These are phyloP conservation scores for Microsporum audouinii DNA, from an alignment of 2,329 filamentous ascomycete species.

Conservation along the genomic window DNA sequence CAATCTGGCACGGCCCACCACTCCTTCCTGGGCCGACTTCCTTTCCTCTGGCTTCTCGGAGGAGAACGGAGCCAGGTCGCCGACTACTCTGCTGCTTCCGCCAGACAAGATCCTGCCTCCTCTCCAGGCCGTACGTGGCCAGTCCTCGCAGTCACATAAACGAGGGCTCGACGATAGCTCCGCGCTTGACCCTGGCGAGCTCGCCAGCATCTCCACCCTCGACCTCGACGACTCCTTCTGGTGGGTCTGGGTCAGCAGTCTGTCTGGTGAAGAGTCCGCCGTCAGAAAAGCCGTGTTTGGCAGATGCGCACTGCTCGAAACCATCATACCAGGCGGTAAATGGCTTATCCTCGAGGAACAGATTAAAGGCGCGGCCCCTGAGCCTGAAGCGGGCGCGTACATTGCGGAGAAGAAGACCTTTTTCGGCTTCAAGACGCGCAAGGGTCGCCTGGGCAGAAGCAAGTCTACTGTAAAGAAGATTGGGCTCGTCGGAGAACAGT, in stretches of 20 bases:
- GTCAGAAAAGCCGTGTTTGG: conserved; percentile 87
- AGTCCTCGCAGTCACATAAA: conserved; percentile 76
- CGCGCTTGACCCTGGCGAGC: conserved; percentile 74
- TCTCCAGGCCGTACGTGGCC: conserved; percentile 57
- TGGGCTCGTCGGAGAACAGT: conserved; percentile 39
- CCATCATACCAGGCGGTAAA: conserved; percentile 62
- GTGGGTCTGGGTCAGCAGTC: conserved; percentile 99
- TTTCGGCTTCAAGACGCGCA: conserved; percentile 70
- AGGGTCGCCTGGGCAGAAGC: conserved; percentile 54
- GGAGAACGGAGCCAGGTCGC: conserved; percentile 51
- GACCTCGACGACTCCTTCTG: conserved; percentile 93
- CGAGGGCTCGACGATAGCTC: conserved; percentile 57
- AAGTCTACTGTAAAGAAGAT: conserved; percentile 58
- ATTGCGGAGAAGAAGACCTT: conserved; percentile 93
- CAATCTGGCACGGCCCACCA: conserved; percentile 70
- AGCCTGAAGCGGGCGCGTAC: conserved; percentile 73
- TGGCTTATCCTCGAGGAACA: conserved; percentile 97
- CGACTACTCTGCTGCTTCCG: conserved; percentile 64
- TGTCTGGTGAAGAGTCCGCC: conserved; percentile 78
- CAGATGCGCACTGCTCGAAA: conserved; percentile 84
- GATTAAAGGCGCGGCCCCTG: conserved; percentile 79
- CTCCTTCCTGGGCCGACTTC: conserved; percentile 97
- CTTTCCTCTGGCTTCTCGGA: conserved; percentile 86
- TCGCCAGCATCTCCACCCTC: conserved; percentile 78
- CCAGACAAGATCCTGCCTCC: conserved; percentile 86